phyloP scores from a whole-genome alignment of 2,329 filamentous ascomycete genomes.

The Ascochyta fabae region DNA sequence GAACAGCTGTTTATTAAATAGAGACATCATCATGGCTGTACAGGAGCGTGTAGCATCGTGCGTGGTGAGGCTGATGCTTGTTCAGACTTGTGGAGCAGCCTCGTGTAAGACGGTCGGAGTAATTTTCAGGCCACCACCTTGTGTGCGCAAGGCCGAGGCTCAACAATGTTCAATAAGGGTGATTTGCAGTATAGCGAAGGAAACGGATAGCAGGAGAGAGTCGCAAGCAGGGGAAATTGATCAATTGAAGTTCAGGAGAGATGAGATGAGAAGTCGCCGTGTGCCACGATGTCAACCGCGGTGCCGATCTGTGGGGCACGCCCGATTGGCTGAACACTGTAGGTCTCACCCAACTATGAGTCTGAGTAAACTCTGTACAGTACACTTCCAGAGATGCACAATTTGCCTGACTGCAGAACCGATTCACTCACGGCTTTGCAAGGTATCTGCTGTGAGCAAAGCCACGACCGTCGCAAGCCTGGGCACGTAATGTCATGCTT shows the following conservation, averaged over 20 bases:
- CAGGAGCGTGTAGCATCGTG: neutral
- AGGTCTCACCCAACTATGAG: too few relatives aligned
- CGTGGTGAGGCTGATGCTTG: neutral
- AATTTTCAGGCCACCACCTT: neutral
- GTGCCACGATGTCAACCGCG: neutral
- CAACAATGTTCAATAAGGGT: too few relatives aligned
- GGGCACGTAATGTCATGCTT: neutral
- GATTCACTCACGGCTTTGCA: neutral
- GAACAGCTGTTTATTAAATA: neutral
- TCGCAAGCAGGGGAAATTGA: neutral
- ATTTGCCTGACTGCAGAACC: too few relatives aligned
- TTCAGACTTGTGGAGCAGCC: neutral
- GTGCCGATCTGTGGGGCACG: conserved; percentile 8
- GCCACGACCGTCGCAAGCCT: too few relatives aligned
- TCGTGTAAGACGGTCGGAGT: neutral
- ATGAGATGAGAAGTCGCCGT: neutral
- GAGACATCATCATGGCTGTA: conserved; percentile 2
- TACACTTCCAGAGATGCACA: neutral
- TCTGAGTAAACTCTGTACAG: neutral
- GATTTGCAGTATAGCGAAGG: too few relatives aligned
- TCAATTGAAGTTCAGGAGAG: neutral
- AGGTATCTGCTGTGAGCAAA: neutral
- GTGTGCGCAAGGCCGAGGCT: too few relatives aligned
- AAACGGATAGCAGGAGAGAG: too few relatives aligned
- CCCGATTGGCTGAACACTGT: neutral